Base-by-base conservation (phyloP, 805 yeast genomes). In the Cyberlindnera galapagoensis region DNA sequence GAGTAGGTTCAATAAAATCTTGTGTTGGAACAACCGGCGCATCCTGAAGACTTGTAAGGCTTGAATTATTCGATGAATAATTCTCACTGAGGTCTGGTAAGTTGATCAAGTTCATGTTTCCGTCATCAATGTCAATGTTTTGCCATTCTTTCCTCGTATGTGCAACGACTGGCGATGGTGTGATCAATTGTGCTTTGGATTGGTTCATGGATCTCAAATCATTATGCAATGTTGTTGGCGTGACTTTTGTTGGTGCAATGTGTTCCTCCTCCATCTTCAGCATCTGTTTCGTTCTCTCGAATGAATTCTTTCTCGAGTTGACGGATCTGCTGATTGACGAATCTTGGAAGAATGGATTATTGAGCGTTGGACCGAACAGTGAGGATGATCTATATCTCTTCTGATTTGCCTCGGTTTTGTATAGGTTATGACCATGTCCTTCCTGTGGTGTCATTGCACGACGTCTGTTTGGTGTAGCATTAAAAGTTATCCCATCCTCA, bases 11-110 rank as follows among this genome's bases (percentile, higher is more conserved):
- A n/a, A n/a, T n/a, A n/a, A n/a, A n/a, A n/a, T n/a, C n/a, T n/a
- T n/a, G n/a, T n/a, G n/a, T n/a, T n/a, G n/a, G n/a, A n/a, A n/a
- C n/a, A n/a, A n/a, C n/a, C n/a, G n/a, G n/a, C n/a, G 31, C 35
- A 8, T 40, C 38, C 18, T 33, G 36, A 8, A 51, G 37, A 19
- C 46, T 39, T 19, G 40, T 43, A 6, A 43, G 33, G 4, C 54
- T 49, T 9, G 52, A 47, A 33, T 46, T 50, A 21, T 42, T 48
- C 7, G 56, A 51, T 13, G 54, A 51, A n/a, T n/a, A n/a, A n/a
- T n/a, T n/a, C n/a, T n/a, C n/a, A n/a, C n/a, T n/a, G n/a, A n/a
- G n/a, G n/a, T n/a, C n/a, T n/a, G n/a, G n/a, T n/a, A n/a, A n/a
- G n/a, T n/a, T n/a, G n/a, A n/a, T n/a, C n/a, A n/a, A n/a, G n/a